Evolutionary conservation across 2,329 filamentous ascomycete species (phyloP).

Genomic region (Boeremia lycopersici): DNA sequence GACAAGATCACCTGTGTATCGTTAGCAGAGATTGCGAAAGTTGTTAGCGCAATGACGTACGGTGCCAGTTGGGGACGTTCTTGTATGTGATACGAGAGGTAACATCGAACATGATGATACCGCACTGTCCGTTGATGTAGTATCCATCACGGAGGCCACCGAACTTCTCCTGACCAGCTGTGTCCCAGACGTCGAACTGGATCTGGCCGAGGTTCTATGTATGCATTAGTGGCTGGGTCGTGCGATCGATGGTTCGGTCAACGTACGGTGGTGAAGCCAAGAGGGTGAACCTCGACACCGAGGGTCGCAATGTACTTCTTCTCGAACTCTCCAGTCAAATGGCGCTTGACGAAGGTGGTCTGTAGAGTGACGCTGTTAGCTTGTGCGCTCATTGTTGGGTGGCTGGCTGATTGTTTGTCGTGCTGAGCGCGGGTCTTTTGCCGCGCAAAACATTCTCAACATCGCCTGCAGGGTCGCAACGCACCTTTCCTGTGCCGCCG

Average conservation of each 20-base stretch:
- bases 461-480: constrained; percentile 36
- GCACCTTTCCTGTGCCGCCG: constrained; percentile 98
- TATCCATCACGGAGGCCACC: constrained; percentile 98
- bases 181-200: constrained; percentile 99
- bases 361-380: constrained; percentile 52
- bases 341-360: constrained; percentile 99
- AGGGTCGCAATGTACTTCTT: constrained; percentile 99
- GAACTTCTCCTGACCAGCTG: constrained; percentile 98
- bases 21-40: constrained; percentile 24
- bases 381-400: neutral
- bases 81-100: constrained; percentile 99
- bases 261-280: constrained; percentile 95
- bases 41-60: constrained; percentile 63
- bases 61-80: constrained; percentile 99
- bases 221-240: constrained; percentile 29
- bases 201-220: constrained; percentile 86
- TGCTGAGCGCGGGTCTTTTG: constrained; percentile 4
- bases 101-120: constrained; percentile 99
- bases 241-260: constrained; percentile 10
- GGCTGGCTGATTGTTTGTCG: constrained; percentile 5
- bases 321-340: constrained; percentile 99
- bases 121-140: constrained; percentile 99
- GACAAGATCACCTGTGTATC: constrained; percentile 81
- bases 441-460: neutral
- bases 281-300: constrained; percentile 98